These are phyloP conservation scores for Pichia scutulata DNA, from an alignment of 805 yeast genomes.

Conservation along the genomic window DNA sequence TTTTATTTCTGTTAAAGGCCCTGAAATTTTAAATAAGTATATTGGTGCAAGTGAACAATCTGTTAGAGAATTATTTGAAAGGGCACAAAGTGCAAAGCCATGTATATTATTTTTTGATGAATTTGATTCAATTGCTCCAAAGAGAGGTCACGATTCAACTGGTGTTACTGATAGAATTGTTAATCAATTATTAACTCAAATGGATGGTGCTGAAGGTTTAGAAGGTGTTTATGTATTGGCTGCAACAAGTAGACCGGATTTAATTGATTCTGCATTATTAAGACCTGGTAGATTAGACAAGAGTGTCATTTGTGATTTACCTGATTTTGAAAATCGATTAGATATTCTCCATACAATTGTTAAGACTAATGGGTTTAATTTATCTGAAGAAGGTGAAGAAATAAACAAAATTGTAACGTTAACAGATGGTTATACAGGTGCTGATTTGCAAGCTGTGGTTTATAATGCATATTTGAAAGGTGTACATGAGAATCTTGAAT, in stretches of 20 bases:
- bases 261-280: conserved; percentile 87
- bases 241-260: conserved; percentile 92
- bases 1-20: conserved; percentile 90
- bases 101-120: conserved; percentile 92
- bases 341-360: conserved; percentile 63
- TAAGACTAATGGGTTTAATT: conserved; percentile 47
- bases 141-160: conserved; percentile 95
- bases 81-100: conserved; percentile 93
- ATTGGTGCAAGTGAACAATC: conserved; percentile 97
- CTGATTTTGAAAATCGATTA: conserved; percentile 57
- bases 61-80: conserved; percentile 84
- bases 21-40: conserved; percentile 89
- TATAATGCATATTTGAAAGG: conserved; percentile 89
- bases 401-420: conserved; percentile 45
- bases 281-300: conserved; percentile 97
- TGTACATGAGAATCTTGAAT: conserved; percentile 59
- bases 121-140: conserved; percentile 95
- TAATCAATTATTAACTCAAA: conserved; percentile 91
- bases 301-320: conserved; percentile 85
- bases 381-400: conserved; percentile 38
- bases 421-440: conserved; percentile 84
- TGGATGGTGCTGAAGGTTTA: conserved; percentile 98
- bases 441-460: conserved; percentile 87
- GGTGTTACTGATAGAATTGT: conserved; percentile 98
- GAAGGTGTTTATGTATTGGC: conserved; percentile 96